Evolutionary conservation across 176 grass and related monocot genomes (phyloP).

Genomic region (Otatea glauca): DNA sequence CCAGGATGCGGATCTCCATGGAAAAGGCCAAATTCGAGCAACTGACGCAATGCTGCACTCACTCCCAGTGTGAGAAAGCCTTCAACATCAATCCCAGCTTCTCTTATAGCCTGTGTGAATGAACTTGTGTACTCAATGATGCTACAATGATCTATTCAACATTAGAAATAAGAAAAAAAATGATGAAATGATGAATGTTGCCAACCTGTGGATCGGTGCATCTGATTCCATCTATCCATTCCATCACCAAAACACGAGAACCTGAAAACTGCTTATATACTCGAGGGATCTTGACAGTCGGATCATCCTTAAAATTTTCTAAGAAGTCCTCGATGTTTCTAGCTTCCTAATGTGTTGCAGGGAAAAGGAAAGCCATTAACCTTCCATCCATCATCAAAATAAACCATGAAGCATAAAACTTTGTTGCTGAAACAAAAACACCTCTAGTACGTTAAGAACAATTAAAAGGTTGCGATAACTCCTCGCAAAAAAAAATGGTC

Average conservation of each 20-base stretch:
- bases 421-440: slow-evolving; percentile 19
- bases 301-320: slow-evolving; percentile 95
- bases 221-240: slow-evolving; percentile 98
- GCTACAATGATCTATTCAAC: slow-evolving; percentile 33
- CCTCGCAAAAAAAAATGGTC: neutral
- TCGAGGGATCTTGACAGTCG: slow-evolving; percentile 96
- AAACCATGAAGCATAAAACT: slow-evolving; percentile 3
- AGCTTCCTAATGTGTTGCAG: slow-evolving; percentile 72
- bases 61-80: slow-evolving; percentile 96
- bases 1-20: slow-evolving; percentile 99
- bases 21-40: slow-evolving; percentile 97
- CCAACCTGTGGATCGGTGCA: slow-evolving; percentile 92
- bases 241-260: slow-evolving; percentile 92
- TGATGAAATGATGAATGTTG: slow-evolving; percentile 28
- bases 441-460: neutral
- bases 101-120: slow-evolving; percentile 76
- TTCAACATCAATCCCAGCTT: slow-evolving; percentile 87
- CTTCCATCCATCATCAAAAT: neutral
- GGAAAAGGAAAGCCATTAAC: slow-evolving; percentile 16
- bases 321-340: slow-evolving; percentile 95
- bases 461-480: neutral
- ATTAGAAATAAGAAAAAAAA: slow-evolving; percentile 18
- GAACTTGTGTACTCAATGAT: slow-evolving; percentile 45
- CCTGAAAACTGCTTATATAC: slow-evolving; percentile 85
- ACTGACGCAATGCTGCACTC: slow-evolving; percentile 91